Conservation (phyloP, 257 asterid genomes). For the Mentha longifolia region DNA sequence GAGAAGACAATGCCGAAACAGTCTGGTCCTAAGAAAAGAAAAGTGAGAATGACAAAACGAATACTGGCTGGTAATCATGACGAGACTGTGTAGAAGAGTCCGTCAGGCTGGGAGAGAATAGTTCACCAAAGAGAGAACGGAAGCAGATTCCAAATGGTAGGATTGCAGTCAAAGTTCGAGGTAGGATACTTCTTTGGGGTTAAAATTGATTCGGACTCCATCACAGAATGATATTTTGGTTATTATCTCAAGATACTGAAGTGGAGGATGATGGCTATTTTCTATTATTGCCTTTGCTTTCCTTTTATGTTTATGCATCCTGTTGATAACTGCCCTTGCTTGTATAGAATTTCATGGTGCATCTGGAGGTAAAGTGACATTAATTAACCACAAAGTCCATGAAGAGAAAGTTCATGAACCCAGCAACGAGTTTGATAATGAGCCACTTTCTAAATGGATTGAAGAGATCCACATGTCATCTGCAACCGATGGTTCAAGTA, state of each 20-base stretch:
- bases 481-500: constrained; percentile 49
- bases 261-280: background rate
- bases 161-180: constrained; percentile 43
- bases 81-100: constrained; percentile 42
- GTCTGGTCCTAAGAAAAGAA: constrained; percentile 34
- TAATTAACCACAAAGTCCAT: constrained; percentile 28
- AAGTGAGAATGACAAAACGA: constrained; percentile 28
- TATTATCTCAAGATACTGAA: constrained; percentile 10
- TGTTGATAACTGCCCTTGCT: constrained; percentile 28
- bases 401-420: constrained; percentile 34
- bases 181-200: constrained; percentile 34
- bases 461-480: constrained; percentile 53
- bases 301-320: constrained; percentile 9
- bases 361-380: constrained; percentile 32
- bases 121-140: constrained; percentile 47
- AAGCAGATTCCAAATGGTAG: constrained; percentile 35
- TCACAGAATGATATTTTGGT: background rate
- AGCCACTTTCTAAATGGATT: constrained; percentile 71
- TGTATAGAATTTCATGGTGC: constrained; percentile 45
- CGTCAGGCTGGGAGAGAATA: constrained; percentile 39
- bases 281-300: constrained; percentile 13
- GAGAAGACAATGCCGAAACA: constrained; percentile 1
- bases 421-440: constrained; percentile 50
- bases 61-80: constrained; percentile 27
- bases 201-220: constrained; percentile 13